Conservation (phyloP, 1,139 yeast genomes). For the Blastobotrys elegans region DNA sequence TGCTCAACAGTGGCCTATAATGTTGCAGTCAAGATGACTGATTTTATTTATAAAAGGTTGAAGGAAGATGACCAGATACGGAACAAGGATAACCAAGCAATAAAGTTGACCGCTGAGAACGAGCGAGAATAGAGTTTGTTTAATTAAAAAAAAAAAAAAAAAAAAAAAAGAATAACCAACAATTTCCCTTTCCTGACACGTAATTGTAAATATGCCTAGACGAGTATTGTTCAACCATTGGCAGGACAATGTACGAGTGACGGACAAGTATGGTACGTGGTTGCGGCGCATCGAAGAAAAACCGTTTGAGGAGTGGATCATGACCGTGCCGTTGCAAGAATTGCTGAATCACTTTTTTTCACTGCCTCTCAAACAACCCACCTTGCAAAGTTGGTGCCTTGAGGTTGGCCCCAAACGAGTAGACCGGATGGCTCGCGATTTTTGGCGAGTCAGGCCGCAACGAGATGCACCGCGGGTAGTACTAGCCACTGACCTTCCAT, state of each 20-base stretch:
- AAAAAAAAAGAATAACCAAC: no score
- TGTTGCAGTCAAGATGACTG: conserved; percentile 61
- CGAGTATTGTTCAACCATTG: background rate
- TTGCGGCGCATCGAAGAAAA: background rate
- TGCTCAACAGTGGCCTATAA: conserved; percentile 64
- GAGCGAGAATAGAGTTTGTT: conserved; percentile 16
- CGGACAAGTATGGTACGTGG: background rate
- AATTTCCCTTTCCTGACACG: background rate
- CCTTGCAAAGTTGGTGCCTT: background rate
- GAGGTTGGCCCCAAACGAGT: background rate
- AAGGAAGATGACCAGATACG: conserved; percentile 48
- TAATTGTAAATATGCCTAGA: background rate
- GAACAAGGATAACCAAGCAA: conserved; percentile 31
- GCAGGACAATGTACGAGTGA: background rate
- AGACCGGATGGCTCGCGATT: background rate
- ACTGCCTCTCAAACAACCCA: background rate
- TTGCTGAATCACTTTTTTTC: conserved; percentile 1
- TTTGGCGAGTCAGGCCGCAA: background rate
- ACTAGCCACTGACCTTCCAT: background rate
- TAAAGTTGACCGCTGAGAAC: conserved; percentile 33
- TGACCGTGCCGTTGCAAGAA: background rate
- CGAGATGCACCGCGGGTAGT: no score
- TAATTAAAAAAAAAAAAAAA: background rate
- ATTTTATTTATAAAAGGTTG: conserved; percentile 52
- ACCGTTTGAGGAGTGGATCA: background rate